Percentiles rank a stretch among this genome's conserved stretches.
These are phyloP conservation scores for Metschnikowia kunwiensis DNA, from an alignment of 805 yeast genomes.

Conservation along the genomic window DNA sequence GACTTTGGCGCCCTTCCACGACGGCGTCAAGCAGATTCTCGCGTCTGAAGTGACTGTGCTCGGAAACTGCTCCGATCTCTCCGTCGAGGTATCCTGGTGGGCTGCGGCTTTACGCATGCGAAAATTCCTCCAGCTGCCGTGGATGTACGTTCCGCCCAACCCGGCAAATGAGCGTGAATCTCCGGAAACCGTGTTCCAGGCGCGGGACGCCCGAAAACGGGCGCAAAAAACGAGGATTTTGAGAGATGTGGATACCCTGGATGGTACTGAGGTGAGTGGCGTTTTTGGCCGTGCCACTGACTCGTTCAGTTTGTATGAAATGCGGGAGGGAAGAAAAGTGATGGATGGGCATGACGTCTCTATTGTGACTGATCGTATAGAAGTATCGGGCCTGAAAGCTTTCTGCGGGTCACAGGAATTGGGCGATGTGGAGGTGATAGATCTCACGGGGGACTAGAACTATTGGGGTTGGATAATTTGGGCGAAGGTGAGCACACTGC, in stretches of 20 bases:
- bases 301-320: conserved; percentile 1
- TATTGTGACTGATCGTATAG: no score
- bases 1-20: conserved; percentile 9
- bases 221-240: neutral
- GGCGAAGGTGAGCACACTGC: no score
- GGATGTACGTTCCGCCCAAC: conserved; percentile 22
- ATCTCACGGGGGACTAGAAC: conserved; percentile 1
- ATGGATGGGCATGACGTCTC: no score
- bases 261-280: neutral
- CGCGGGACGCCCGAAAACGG: no score
- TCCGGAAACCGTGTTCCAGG: no score
- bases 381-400: no score
- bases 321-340: no score
- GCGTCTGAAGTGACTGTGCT: conserved; percentile 12
- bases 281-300: neutral
- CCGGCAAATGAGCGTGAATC: no score
- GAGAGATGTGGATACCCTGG: no score
- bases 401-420: neutral
- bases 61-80: conserved; percentile 20
- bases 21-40: conserved; percentile 9
- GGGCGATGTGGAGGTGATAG: conserved; percentile 1
- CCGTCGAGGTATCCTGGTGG: conserved; percentile 32
- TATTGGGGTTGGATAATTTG: no score
- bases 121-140: conserved; percentile 21
- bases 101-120: conserved; percentile 21